phyloP scores from a whole-genome alignment of 2,329 filamentous ascomycete species.

The Colletotrichum sp. region DNA sequence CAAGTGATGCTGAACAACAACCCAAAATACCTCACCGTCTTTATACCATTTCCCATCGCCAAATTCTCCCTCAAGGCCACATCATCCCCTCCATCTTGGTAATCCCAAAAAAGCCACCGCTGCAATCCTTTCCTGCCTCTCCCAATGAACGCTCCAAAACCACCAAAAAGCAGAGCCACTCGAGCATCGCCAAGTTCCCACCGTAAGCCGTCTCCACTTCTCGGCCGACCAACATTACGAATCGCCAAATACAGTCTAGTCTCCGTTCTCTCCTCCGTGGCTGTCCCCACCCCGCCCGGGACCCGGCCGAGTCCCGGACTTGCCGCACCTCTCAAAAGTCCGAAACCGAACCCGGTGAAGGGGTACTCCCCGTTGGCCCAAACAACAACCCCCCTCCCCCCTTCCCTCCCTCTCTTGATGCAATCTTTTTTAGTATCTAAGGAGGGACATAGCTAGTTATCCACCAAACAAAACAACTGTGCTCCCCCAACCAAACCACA shows the following conservation, averaged over 20 bases:
- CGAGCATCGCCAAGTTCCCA: background rate
- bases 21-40: background rate
- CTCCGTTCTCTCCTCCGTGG: background rate
- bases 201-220: background rate
- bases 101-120: background rate
- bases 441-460: background rate
- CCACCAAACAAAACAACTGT: background rate
- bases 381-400: background rate
- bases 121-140: background rate
- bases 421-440: background rate
- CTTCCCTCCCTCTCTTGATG: background rate
- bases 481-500: background rate
- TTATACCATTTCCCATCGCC: background rate
- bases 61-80: background rate
- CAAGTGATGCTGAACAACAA: background rate
- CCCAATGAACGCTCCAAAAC: background rate
- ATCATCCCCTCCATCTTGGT: background rate
- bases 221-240: conserved; percentile 10
- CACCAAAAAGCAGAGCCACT: background rate
- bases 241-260: background rate
- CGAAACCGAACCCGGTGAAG: background rate
- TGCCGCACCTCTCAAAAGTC: background rate
- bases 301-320: background rate
- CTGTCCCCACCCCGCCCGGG: background rate
- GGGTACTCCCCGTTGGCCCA: background rate